Evolutionary conservation across 2,329 filamentous ascomycete genomes (phyloP).

Genomic region (Talaromyces sp.): DNA sequence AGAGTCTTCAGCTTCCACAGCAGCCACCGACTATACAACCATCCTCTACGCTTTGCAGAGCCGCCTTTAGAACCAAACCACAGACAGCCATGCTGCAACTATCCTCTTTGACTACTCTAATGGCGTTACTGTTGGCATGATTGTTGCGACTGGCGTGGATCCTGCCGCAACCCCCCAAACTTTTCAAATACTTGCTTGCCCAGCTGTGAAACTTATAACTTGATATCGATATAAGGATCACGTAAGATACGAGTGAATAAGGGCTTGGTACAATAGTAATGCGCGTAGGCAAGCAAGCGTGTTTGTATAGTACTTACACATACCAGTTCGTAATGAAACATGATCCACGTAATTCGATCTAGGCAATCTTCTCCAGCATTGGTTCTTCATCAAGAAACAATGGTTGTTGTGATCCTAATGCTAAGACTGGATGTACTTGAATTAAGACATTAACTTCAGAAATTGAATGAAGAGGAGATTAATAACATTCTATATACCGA

Average conservation of each 20-base stretch:
- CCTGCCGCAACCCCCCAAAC: neutral
- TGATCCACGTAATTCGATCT: neutral
- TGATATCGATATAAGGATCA: too few relatives aligned
- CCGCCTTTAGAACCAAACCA: neutral
- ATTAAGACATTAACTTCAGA: neutral
- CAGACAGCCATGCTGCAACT: neutral
- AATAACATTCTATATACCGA: conserved; percentile 12
- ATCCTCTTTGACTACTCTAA: neutral
- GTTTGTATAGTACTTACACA: too few relatives aligned
- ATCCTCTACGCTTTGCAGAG: neutral
- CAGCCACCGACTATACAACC: neutral
- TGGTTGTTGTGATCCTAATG: neutral
- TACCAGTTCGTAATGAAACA: neutral
- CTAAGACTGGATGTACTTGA: too few relatives aligned
- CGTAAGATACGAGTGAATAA: neutral
- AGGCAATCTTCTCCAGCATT: neutral
- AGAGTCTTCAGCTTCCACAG: neutral
- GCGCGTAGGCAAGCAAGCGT: too few relatives aligned
- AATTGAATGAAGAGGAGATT: conserved; percentile 14
- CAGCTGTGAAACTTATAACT: neutral
- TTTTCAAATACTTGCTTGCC: neutral
- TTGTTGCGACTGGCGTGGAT: neutral
- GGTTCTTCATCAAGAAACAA: too few relatives aligned
- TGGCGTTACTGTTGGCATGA: neutral
- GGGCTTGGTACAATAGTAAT: neutral